Conservation (phyloP, 768 basidiomycete species). For the Tylopilus vinaceipallidus region DNA sequence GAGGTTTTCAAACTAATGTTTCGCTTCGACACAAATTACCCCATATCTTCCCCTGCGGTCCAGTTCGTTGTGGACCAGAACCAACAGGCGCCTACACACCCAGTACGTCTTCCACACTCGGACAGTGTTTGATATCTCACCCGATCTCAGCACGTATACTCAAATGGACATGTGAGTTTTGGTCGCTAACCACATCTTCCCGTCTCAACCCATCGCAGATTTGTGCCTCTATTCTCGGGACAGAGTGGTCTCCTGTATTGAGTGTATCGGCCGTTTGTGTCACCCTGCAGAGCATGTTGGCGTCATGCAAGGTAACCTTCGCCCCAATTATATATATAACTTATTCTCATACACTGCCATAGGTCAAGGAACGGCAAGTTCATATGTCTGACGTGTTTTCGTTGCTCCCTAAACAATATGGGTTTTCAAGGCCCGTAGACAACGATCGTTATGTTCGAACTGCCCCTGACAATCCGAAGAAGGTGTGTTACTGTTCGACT, state of each 20-base stretch:
- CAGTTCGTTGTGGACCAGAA: conserved; percentile 73
- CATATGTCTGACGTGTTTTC: not conserved
- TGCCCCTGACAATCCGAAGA: conserved; percentile 85
- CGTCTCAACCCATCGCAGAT: conserved; percentile 48
- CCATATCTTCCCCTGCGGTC: conserved; percentile 85
- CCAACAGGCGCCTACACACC: conserved; percentile 72
- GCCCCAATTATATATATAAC: not conserved
- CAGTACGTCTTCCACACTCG: conserved; percentile 46
- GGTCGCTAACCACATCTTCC: conserved; percentile 6
- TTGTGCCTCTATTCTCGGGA: conserved; percentile 86
- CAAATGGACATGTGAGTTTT: conserved; percentile 73
- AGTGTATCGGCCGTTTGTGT: conserved; percentile 80
- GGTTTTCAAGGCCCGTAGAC: conserved; percentile 59
- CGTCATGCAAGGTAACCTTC: conserved; percentile 77
- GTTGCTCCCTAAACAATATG: conserved; percentile 7
- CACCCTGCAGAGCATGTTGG: conserved; percentile 90
- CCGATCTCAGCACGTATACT: conserved; percentile 71
- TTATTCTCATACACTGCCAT: conserved; percentile 1
- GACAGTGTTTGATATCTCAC: conserved; percentile 10
- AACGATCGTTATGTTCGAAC: conserved; percentile 79
- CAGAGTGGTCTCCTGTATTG: conserved; percentile 88
- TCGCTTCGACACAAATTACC: conserved; percentile 78
- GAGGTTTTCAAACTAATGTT: conserved; percentile 80
- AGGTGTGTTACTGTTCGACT: conserved; percentile 44
- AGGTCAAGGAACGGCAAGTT: conserved; percentile 65